Percentiles rank a stretch among this genome's conserved stretches.
Evolutionary conservation across 768 basidiomycete species (phyloP).

Genomic region (Tulasnella sp.): DNA sequence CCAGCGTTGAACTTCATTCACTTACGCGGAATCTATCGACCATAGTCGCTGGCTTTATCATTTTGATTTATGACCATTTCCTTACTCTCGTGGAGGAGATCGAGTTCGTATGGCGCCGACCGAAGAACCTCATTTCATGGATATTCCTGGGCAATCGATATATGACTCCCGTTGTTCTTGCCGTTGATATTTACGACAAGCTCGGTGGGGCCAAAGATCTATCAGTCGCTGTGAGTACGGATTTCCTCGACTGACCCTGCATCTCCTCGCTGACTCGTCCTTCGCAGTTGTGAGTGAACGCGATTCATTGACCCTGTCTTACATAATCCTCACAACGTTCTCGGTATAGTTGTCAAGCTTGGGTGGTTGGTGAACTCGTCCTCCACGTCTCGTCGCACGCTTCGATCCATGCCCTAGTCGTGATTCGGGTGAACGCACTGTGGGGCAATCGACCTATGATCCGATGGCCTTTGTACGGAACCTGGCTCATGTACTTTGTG

Average conservation of each 20-base stretch:
- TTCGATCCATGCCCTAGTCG: constrained; percentile 6
- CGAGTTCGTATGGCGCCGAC: background rate
- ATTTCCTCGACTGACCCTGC: background rate
- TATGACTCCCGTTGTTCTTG: background rate
- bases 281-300: background rate
- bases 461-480: background rate
- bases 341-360: background rate
- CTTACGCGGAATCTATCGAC: background rate
- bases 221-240: background rate
- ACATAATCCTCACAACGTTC: background rate
- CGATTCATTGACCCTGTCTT: background rate
- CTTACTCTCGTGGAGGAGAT: constrained; percentile 2
- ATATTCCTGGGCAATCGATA: constrained; percentile 11
- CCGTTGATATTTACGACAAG: constrained; percentile 10
- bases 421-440: constrained; percentile 8
- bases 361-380: background rate
- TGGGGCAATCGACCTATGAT: background rate
- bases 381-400: background rate
- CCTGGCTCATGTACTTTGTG: background rate
- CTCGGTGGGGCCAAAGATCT: background rate
- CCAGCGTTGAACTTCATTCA: background rate
- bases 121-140: constrained; percentile 11
- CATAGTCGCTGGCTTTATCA: background rate
- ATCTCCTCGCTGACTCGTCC: background rate
- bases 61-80: constrained; percentile 14